Evolutionary conservation across 2,329 filamentous ascomycete genomes (phyloP), one percentile per base, ranked within the genome.

Genomic region (Dactylellina drechsleri): DNA sequence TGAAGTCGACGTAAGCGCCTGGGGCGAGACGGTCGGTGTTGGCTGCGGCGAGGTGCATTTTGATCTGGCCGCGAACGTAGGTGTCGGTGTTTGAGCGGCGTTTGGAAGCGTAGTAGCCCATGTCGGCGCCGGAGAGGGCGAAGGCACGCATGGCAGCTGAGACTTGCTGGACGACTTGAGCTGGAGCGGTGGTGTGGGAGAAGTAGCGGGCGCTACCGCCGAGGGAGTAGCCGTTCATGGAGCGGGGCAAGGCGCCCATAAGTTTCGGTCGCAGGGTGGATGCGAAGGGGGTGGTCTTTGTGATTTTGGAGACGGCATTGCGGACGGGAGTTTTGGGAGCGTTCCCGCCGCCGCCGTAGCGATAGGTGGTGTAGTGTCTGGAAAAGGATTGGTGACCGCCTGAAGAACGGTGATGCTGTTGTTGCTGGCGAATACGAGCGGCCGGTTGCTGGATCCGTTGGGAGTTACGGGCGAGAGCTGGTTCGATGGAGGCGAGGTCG

Each of bases 141-240:
- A 99, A 97, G 12, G 93, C 93, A 64, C 95, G 89, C 80, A 98
- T 90, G 4, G 93, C 95, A 79, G 93, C 90, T 12, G 92, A 74
- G 96, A n/a, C 82, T 97, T 97, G 82, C 95, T 91, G 60, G 62
- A 98, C 88, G 54, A 98, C 92, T 81, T 98, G 92, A 0, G 93
- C 92, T 45, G 92, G 93, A 8, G 92, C 90, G 0, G 94, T 92
- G 0, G 89, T 88, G 83, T 97, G 93, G 0, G 92, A 96, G 83
- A 98, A 98, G 84, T 88, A 82, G 54, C 89, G 86, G 36, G 90
- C 90, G 58, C 89, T 87, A 31, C 92, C 92, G 66, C 86, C 83
- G 45, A 92, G 83, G 77, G 86, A 86, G 81, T 99, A 99, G n/a
- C 95, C 95, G 77, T 94, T 93, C 6, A 93, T 92, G 45, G 92